Evolutionary conservation across 2,329 filamentous ascomycete genomes (phyloP), one percentile per base, ranked within the genome.

Genomic region (Orbilia quercus): DNA sequence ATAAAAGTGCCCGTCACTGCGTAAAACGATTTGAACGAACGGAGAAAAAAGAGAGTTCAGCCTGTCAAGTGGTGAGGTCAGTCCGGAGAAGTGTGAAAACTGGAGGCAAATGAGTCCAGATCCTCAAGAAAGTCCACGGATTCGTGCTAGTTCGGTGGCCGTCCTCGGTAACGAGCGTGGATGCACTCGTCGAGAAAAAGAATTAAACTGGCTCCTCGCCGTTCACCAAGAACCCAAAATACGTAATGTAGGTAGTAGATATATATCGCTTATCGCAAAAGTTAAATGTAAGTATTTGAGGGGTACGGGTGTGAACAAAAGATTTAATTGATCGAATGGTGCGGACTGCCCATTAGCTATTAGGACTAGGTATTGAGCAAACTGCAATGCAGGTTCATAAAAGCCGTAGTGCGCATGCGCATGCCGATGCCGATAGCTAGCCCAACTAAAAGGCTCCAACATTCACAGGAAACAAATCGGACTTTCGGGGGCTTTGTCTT

Each of bases 101-200:
- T 40, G 47, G 48, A 36, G 31, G 25, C 57, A 70, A 51, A 28
- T 54, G 2, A 20, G 23, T 23, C 51, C 34, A 23, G 59, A 53
- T 64, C 59, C 59, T 20, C 48, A 20, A 16, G 34, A 42, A 38
- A 38, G 18, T 34, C 55, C 58, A 64, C 66, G 59, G 59, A 72
- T 72, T 59, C 59, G 66, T 72, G 57, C 59, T 65, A 72, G 59
- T 36, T 28, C 34, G 44, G 44, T 59, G 59, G 47, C 67, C 59
- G 67, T 40, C 59, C 67, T 72, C 67, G 67, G 59, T 40, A 65
- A 53, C 45, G 28, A 58, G 36, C 40, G 48, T 65, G 47, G 59
- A 64, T 65, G 59, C 67, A 58, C 67, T 65, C 67, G 67, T 72
- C 59, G 31, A 67, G 59, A 64, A 67, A 54, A 31, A 31, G n/a